Evolutionary conservation across 768 basidiomycete species (phyloP).

Genomic region (Rhizopogon vesiculosus): DNA sequence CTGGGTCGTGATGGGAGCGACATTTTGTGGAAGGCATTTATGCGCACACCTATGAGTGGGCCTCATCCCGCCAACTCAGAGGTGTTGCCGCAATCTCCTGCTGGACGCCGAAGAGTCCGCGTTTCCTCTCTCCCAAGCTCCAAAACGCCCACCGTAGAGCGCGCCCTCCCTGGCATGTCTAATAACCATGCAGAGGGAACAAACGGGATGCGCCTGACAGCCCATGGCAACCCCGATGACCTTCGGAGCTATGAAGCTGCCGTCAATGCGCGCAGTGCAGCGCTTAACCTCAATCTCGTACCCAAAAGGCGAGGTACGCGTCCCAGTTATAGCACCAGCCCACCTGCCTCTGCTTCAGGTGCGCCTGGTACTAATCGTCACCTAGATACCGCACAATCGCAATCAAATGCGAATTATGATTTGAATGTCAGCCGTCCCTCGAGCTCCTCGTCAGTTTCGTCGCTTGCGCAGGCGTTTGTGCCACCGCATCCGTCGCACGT

Average conservation of each 20-base stretch:
- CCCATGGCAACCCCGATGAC: constrained; percentile 53
- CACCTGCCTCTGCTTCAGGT: constrained; percentile 9
- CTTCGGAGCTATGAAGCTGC: constrained; percentile 71
- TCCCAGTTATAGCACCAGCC: constrained; percentile 12
- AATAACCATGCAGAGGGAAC: constrained; percentile 15
- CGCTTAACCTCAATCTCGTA: constrained; percentile 52
- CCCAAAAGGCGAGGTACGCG: constrained; percentile 33
- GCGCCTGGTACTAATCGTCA: constrained; percentile 1
- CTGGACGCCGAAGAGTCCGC: constrained; percentile 39
- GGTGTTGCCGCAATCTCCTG: constrained; percentile 23
- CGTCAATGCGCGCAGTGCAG: constrained; percentile 62
- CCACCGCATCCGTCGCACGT: constrained; percentile 10
- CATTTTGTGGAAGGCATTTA: constrained; percentile 73
- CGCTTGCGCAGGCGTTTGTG: constrained; percentile 37
- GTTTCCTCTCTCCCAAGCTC: constrained; percentile 67
- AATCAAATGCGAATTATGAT: constrained; percentile 12
- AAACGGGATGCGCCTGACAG: constrained; percentile 33
- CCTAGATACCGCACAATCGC: neutral
- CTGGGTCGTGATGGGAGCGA: constrained; percentile 31
- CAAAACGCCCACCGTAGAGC: constrained; percentile 52
- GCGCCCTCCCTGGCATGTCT: constrained; percentile 11
- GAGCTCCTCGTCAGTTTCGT: constrained; percentile 33
- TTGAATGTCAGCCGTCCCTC: constrained; percentile 30
- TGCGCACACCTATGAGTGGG: constrained; percentile 58
- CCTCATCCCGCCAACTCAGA: constrained; percentile 16